A percentile compares a stretch with the other conserved stretches of the same genome.
Conservation (phyloP, 164 flowering plant genomes). For the Magnolia sinica region DNA sequence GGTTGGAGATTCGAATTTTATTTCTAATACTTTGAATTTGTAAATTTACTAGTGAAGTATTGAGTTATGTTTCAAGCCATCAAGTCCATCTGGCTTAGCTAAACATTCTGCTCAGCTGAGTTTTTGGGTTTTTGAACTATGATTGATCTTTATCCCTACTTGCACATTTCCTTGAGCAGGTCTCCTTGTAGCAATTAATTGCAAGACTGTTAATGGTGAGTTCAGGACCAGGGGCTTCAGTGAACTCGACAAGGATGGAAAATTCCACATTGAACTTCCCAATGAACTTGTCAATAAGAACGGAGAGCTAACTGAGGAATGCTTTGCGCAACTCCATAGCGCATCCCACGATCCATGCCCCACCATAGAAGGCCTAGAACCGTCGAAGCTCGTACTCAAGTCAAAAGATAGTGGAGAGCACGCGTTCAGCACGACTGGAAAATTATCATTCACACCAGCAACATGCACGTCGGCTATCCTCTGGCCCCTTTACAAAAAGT, state of each 20-base stretch:
- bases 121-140: too few species aligned
- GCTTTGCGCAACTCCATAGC: slow-evolving; percentile 71
- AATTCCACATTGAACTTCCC: slow-evolving; percentile 57
- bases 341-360: slow-evolving; percentile 60
- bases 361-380: slow-evolving; percentile 40
- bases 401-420: slow-evolving; percentile 39
- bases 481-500: slow-evolving; percentile 37
- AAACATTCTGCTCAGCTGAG: too few species aligned
- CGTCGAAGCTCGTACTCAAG: slow-evolving; percentile 44
- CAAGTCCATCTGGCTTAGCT: too few species aligned
- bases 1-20: too few species aligned
- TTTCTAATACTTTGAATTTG: too few species aligned
- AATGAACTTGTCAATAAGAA: slow-evolving; percentile 34
- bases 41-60: too few species aligned
- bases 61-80: too few species aligned
- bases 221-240: slow-evolving; percentile 48
- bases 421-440: slow-evolving; percentile 37
- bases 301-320: slow-evolving; percentile 57
- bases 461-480: slow-evolving; percentile 63
- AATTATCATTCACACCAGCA: slow-evolving; percentile 49
- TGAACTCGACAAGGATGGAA: slow-evolving; percentile 60
- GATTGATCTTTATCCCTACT: neutral
- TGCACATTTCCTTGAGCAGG: slow-evolving; percentile 36
- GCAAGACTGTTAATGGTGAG: slow-evolving; percentile 49
- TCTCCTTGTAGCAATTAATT: slow-evolving; percentile 53